These are phyloP conservation scores for Rhodotorula glutinis DNA, from an alignment of 1,284 basidiomycete genomes.

Conservation along the genomic window DNA sequence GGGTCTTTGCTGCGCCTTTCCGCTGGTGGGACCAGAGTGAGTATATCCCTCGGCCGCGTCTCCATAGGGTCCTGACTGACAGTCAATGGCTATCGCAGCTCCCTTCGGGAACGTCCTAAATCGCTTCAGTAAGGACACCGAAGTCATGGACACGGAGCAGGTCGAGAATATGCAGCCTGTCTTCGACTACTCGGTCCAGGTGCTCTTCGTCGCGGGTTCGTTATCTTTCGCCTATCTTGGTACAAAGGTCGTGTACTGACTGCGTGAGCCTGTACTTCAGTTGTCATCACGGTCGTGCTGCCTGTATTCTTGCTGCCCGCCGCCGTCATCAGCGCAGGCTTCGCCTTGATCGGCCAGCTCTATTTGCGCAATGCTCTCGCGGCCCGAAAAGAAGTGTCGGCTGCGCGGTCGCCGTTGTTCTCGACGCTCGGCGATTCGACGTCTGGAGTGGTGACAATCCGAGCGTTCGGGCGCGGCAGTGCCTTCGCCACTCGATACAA, in stretches of 20 bases:
- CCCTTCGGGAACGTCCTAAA: slow-evolving; percentile 32
- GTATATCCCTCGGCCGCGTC: not conserved
- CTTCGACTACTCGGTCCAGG: slow-evolving; percentile 33
- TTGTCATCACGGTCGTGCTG: slow-evolving; percentile 58
- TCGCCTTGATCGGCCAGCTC: slow-evolving; percentile 27
- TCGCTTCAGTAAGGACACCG: slow-evolving; percentile 89
- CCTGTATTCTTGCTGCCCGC: slow-evolving; percentile 35
- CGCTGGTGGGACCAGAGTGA: slow-evolving; percentile 36
- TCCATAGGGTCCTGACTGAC: too few relatives aligned
- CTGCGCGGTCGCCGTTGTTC: slow-evolving; percentile 86
- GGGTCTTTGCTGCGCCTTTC: slow-evolving; percentile 70
- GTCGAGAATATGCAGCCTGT: slow-evolving; percentile 67
- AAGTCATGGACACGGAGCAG: slow-evolving; percentile 80
- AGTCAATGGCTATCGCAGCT: slow-evolving; percentile 6
- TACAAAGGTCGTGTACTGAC: not conserved
- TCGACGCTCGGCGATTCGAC: slow-evolving; percentile 70
- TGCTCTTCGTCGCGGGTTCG: slow-evolving; percentile 33
- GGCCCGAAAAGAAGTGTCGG: slow-evolving; percentile 58
- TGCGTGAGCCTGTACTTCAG: not conserved
- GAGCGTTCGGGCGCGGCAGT: slow-evolving; percentile 62
- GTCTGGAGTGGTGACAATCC: slow-evolving; percentile 77
- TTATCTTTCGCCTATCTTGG: not conserved
- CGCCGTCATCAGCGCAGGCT: slow-evolving; percentile 38
- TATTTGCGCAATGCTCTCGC: slow-evolving; percentile 36
- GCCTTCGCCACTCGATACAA: slow-evolving; percentile 21